A percentile compares a stretch with the other conserved stretches of the same genome.
Conservation (phyloP, 768 basidiomycete species). For the Hericium coralloides region DNA sequence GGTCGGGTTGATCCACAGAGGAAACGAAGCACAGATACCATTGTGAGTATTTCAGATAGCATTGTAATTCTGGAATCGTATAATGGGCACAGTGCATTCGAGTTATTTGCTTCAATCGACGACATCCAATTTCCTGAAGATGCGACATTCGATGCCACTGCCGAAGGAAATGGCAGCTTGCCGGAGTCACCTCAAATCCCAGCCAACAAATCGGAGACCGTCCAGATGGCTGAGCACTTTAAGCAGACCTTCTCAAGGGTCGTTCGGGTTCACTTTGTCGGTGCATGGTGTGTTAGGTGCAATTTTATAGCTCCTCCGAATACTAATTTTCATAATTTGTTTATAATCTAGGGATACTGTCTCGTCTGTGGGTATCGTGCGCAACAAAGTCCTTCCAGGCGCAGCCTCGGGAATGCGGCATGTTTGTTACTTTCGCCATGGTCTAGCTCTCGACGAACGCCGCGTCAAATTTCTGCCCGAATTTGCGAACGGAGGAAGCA, state of each 20-base stretch:
- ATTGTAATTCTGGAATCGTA: too few relatives aligned
- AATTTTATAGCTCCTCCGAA: too few relatives aligned
- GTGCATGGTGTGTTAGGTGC: slow-evolving; percentile 13
- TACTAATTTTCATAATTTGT: neutral
- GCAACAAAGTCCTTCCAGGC: slow-evolving; percentile 23
- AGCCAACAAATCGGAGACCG: too few relatives aligned
- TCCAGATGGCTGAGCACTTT: neutral
- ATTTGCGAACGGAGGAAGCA: neutral
- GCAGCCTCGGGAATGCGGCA: slow-evolving; percentile 23
- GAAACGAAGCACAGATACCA: slow-evolving; percentile 33
- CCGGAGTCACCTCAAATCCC: neutral
- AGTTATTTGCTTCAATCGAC: slow-evolving; percentile 14
- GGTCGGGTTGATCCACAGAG: slow-evolving; percentile 33
- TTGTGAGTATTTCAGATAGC: slow-evolving; percentile 19
- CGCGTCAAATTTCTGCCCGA: slow-evolving; percentile 41
- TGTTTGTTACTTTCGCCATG: slow-evolving; percentile 34
- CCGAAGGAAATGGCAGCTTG: neutral
- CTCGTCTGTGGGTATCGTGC: slow-evolving; percentile 32
- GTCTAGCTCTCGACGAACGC: slow-evolving; percentile 37
- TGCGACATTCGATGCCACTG: neutral
- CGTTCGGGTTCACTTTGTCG: slow-evolving; percentile 35
- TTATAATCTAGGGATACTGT: slow-evolving; percentile 33
- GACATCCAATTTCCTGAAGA: neutral
- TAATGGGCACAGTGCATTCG: slow-evolving; percentile 25
- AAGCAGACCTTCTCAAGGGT: neutral